Conservation (phyloP, 495 filamentous ascomycete genomes). For the Bacidia rubella region DNA sequence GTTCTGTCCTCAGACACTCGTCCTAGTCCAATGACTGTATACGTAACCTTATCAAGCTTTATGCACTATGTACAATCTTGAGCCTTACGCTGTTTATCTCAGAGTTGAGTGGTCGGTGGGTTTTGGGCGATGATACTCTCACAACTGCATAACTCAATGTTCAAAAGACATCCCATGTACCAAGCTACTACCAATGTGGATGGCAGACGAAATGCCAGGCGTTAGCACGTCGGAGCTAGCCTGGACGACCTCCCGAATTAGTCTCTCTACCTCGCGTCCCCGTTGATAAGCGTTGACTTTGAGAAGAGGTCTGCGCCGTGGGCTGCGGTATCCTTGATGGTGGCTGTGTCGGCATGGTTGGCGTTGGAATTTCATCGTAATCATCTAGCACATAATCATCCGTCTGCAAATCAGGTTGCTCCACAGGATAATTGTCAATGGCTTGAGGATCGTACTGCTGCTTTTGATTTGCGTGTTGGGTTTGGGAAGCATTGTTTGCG, state of each 20-base stretch:
- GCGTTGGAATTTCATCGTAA: slow-evolving; percentile 38
- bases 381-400: slow-evolving; percentile 43
- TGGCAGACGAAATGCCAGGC: neutral
- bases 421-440: slow-evolving; percentile 30
- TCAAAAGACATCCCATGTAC: neutral
- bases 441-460: slow-evolving; percentile 33
- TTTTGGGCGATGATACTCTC: too few relatives aligned
- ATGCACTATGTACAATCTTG: neutral
- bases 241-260: neutral
- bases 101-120: neutral
- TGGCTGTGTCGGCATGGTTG: slow-evolving; percentile 22
- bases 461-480: slow-evolving; percentile 24
- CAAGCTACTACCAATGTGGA: neutral
- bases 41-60: too few relatives aligned
- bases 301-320: neutral
- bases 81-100: neutral
- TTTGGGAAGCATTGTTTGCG: slow-evolving; percentile 19
- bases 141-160: neutral
- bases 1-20: too few relatives aligned
- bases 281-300: neutral
- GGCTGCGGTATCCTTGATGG: slow-evolving; percentile 18
- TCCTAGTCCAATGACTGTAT: too few relatives aligned
- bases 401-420: slow-evolving; percentile 33
- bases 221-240: neutral
- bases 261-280: neutral